Conservation (phyloP, 306 rosid genomes). For the Vicia faba region DNA sequence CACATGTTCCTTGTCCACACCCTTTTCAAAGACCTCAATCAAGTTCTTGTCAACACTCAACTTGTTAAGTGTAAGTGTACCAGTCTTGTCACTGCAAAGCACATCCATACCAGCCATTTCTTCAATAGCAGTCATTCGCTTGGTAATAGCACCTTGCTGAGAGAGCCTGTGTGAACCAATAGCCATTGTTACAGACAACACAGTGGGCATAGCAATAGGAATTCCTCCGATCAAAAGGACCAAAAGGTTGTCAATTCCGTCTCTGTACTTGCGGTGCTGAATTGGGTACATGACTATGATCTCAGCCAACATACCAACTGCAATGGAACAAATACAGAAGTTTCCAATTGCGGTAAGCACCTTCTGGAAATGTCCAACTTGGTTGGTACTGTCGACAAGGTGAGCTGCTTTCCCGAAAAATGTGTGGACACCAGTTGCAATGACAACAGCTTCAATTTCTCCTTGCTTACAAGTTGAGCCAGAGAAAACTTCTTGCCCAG, state of each 20-base stretch:
- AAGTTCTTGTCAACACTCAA: constrained; percentile 81
- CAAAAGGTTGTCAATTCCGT: constrained; percentile 91
- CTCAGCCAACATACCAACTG: constrained; percentile 86
- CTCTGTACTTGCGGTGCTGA: constrained; percentile 80
- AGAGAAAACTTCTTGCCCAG: constrained; percentile 96
- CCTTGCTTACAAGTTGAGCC: constrained; percentile 99
- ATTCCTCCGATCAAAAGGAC: constrained; percentile 99
- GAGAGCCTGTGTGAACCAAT: constrained; percentile 97
- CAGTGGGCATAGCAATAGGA: constrained; percentile 99
- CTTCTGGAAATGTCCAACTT: constrained; percentile 99
- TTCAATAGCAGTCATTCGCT: constrained; percentile 98
- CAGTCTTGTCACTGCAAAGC: constrained; percentile 98
- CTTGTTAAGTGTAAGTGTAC: constrained; percentile 97
- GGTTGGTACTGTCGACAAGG: constrained; percentile 95
- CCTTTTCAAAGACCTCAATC: constrained; percentile 83
- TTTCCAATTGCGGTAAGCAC: constrained; percentile 95
- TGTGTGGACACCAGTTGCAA: constrained; percentile 98
- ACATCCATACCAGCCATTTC: constrained; percentile 99
- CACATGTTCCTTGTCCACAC: constrained; percentile 81
- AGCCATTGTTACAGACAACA: constrained; percentile 98
- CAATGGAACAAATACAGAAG: constrained; percentile 96
- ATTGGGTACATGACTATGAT: constrained; percentile 94
- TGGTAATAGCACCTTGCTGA: constrained; percentile 97
- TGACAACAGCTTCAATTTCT: constrained; percentile 94
- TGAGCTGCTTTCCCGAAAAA: constrained; percentile 99